Evolutionary conservation across 2,329 filamentous ascomycete species (phyloP).

Genomic region (Eurotiales sp.): DNA sequence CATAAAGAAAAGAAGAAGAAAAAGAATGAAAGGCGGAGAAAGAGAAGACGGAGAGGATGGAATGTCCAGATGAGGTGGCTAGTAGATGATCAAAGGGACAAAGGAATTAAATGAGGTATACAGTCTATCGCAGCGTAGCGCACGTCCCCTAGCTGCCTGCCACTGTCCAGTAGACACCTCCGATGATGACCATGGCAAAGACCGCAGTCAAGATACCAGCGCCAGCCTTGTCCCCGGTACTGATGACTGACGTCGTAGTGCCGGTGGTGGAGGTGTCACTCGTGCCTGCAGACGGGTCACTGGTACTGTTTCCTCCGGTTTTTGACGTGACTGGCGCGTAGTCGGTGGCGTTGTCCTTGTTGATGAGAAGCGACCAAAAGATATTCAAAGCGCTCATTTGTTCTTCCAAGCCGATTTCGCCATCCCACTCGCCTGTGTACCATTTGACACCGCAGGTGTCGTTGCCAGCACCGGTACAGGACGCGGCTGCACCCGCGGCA

Average conservation of each 20-base stretch:
- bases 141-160: conserved; percentile 7
- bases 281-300: not conserved
- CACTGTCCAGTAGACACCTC: conserved; percentile 35
- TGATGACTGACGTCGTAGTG: conserved; percentile 20
- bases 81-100: too few relatives aligned
- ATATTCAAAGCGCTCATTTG: conserved; percentile 38
- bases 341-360: not conserved
- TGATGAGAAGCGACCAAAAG: conserved; percentile 31
- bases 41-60: not conserved
- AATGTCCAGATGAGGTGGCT: too few relatives aligned
- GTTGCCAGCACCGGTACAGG: conserved; percentile 48
- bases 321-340: conserved; percentile 26
- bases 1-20: not conserved
- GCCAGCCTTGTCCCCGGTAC: conserved; percentile 38
- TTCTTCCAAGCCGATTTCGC: conserved; percentile 36
- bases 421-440: conserved; percentile 34
- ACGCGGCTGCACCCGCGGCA: conserved; percentile 52
- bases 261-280: conserved; percentile 25
- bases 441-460: conserved; percentile 40
- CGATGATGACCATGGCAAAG: conserved; percentile 30
- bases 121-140: too few relatives aligned
- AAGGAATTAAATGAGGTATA: not conserved
- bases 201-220: conserved; percentile 41
- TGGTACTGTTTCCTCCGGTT: conserved; percentile 17
- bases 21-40: not conserved